Evolutionary conservation across 257 asterid genomes (phyloP).

Genomic region (Pogostemon cablin): DNA sequence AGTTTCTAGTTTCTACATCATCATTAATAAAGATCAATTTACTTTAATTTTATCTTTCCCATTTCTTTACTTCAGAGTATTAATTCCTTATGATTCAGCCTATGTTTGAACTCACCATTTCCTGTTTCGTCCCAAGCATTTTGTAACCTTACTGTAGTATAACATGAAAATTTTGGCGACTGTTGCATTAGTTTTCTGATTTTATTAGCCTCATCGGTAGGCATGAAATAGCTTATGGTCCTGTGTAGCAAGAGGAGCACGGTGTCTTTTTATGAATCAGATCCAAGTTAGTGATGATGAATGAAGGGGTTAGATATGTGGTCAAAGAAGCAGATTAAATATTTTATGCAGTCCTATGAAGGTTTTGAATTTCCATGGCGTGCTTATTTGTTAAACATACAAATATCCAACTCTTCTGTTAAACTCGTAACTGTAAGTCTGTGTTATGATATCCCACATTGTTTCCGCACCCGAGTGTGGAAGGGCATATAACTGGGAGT

Average conservation of each 20-base stretch:
- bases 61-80: not conserved
- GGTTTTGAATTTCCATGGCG: constrained; percentile 8
- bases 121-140: constrained; percentile 1
- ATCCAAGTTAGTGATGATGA: constrained; percentile 2
- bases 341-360: constrained; percentile 17
- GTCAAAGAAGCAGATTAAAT: constrained; percentile 9
- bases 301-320: not conserved
- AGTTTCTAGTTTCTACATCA: constrained; percentile 2
- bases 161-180: not conserved
- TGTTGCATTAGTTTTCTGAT: not conserved
- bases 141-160: not conserved
- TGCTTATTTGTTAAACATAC: not conserved
- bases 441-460: too few relatives aligned
- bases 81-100: not conserved
- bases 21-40: not conserved
- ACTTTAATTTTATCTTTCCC: not conserved
- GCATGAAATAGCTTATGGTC: constrained; percentile 3
- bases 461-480: too few relatives aligned
- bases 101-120: constrained; percentile 1
- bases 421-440: not conserved
- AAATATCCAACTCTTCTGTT: constrained; percentile 2
- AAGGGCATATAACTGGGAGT: too few relatives aligned
- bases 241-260: not conserved
- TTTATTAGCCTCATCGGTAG: not conserved
- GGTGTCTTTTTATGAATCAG: constrained; percentile 15